Evolutionary conservation across 352 stramenopile genomes (phyloP).

Genomic region (Phytophthora brassicae): DNA sequence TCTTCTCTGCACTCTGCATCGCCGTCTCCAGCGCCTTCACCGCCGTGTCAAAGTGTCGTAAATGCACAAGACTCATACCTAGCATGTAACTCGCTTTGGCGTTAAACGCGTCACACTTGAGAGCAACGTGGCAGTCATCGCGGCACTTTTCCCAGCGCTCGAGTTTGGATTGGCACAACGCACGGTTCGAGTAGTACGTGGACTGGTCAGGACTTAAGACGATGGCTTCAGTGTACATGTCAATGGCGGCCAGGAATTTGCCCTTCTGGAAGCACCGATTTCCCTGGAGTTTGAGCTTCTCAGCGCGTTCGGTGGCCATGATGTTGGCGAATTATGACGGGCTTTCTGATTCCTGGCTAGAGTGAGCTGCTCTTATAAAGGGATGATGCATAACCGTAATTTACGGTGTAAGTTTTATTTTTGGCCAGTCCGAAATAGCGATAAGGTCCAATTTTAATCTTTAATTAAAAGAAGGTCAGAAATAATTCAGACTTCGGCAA

Average conservation of each 20-base stretch:
- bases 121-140: slow-evolving; percentile 61
- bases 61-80: slow-evolving; percentile 56
- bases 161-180: slow-evolving; percentile 72
- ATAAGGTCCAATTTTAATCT: too few relatives aligned
- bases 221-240: slow-evolving; percentile 88
- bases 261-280: slow-evolving; percentile 83
- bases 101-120: slow-evolving; percentile 62
- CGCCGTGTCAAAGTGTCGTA: slow-evolving; percentile 48
- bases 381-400: too few relatives aligned
- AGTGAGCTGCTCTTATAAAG: too few relatives aligned
- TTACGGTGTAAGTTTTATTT: too few relatives aligned
- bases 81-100: slow-evolving; percentile 79
- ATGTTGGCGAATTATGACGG: too few relatives aligned
- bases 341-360: too few relatives aligned
- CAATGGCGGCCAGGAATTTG: slow-evolving; percentile 76
- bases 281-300: slow-evolving; percentile 76
- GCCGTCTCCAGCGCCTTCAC: slow-evolving; percentile 59
- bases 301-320: slow-evolving; percentile 49
- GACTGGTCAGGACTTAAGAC: slow-evolving; percentile 58
- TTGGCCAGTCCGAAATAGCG: too few relatives aligned
- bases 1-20: slow-evolving; percentile 53
- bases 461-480: too few relatives aligned
- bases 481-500: too few relatives aligned
- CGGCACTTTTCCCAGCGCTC: slow-evolving; percentile 61
- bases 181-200: slow-evolving; percentile 83